Evolutionary conservation across 2,329 filamentous ascomycete genomes (phyloP).

Genomic region (Colletotrichum horii): DNA sequence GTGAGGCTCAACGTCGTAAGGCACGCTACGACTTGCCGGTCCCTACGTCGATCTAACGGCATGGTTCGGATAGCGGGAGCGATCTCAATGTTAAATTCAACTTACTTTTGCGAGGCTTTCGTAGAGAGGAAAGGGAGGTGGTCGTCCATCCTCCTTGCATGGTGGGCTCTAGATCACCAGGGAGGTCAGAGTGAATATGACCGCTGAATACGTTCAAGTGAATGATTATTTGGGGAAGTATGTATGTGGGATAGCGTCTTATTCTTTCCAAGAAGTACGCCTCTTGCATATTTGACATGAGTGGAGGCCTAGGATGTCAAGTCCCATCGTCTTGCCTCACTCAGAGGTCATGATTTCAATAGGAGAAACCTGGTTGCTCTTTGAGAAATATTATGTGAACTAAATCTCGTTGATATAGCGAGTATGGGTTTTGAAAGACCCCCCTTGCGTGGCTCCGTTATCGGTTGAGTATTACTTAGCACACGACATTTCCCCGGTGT

Average conservation of each 20-base stretch:
- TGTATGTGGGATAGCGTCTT: not conserved
- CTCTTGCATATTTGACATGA: not conserved
- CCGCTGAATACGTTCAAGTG: not conserved
- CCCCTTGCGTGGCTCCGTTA: not conserved
- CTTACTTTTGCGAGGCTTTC: not conserved
- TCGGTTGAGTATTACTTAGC: not conserved
- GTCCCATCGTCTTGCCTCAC: not conserved
- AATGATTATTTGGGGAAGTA: not conserved
- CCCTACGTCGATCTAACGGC: not conserved
- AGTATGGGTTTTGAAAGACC: accelerated
- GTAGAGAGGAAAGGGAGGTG: not conserved
- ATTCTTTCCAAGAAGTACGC: not conserved
- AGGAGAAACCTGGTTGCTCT: no score
- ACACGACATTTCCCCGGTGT: accelerated
- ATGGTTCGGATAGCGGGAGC: not conserved
- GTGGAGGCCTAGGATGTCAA: no score
- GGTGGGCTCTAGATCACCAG: accelerated
- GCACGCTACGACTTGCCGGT: no score
- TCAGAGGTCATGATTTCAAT: not conserved
- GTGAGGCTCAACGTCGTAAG: not conserved
- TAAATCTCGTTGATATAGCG: not conserved
- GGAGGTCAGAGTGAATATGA: not conserved
- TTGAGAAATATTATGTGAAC: not conserved
- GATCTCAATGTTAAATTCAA: not conserved
- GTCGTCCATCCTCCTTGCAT: not conserved